Percentiles rank a stretch among this genome's conserved stretches.
phyloP scores from a whole-genome alignment of 441 rosid genomes.

The Aleurites moluccanus region DNA sequence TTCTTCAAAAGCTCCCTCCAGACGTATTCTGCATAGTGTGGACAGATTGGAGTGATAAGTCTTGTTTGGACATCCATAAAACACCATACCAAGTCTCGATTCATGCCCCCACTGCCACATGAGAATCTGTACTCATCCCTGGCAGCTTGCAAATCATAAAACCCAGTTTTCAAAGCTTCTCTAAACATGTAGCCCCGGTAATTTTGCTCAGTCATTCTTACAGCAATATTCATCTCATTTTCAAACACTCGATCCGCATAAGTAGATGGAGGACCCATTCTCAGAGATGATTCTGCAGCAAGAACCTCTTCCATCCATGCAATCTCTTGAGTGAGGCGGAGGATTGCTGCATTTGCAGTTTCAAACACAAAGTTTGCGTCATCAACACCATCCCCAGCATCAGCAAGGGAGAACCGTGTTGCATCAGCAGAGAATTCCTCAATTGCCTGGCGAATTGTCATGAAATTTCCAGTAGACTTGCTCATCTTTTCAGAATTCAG shows the following conservation, averaged over 20 bases:
- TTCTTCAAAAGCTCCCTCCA: constrained; percentile 86
- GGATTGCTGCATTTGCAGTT: constrained; percentile 87
- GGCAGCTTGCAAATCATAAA: constrained; percentile 93
- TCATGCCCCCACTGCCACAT: constrained; percentile 78
- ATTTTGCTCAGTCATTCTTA: constrained; percentile 65
- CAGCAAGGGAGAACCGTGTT: constrained; percentile 84
- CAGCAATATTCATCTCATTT: constrained; percentile 79
- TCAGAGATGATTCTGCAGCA: constrained; percentile 62
- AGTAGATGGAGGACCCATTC: constrained; percentile 66
- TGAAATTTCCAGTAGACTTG: constrained; percentile 94
- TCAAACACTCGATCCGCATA: constrained; percentile 86
- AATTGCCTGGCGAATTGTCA: constrained; percentile 77
- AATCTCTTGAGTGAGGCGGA: constrained; percentile 83
- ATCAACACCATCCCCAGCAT: constrained; percentile 97
- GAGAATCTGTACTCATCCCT: constrained; percentile 89
- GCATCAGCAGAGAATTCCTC: constrained; percentile 92
- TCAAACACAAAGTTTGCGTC: constrained; percentile 93
- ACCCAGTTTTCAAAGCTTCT: constrained; percentile 89
- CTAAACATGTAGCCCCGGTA: constrained; percentile 76
- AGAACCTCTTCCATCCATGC: constrained; percentile 88
- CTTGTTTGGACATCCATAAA: constrained; percentile 95
- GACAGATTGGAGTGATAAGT: constrained; percentile 86
- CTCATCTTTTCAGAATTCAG: constrained; percentile 94
- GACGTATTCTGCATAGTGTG: constrained; percentile 84
- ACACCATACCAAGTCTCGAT: constrained; percentile 54